These are phyloP conservation scores for Macadamia tetraphylla DNA, from an alignment of 164 flowering plant genomes.

Conservation along the genomic window DNA sequence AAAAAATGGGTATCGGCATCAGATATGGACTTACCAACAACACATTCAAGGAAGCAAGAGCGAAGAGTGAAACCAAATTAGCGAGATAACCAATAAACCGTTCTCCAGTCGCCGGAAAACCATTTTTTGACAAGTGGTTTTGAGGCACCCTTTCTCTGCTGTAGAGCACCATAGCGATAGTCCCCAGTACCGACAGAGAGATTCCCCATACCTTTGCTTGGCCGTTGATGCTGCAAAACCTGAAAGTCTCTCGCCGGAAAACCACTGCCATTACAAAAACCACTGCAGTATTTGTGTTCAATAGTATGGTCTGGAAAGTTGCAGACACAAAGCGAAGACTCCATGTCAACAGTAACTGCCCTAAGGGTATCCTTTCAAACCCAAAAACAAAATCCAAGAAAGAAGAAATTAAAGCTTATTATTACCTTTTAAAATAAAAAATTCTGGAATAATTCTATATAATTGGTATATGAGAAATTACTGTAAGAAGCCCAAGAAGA, in stretches of 20 bases:
- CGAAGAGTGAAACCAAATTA: not conserved
- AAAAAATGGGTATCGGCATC: too few relatives aligned
- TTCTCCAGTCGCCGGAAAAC: not conserved
- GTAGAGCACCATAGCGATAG: constrained; percentile 4
- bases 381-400: not conserved
- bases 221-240: constrained; percentile 2
- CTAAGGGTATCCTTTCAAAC: constrained; percentile 7
- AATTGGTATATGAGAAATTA: not conserved
- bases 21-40: constrained; percentile 6
- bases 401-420: not conserved
- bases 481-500: constrained; percentile 10
- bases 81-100: not conserved
- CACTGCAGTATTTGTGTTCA: not conserved
- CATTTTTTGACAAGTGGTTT: not conserved
- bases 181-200: not conserved
- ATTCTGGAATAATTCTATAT: too few relatives aligned
- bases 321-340: constrained; percentile 6
- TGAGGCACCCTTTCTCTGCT: constrained; percentile 4
- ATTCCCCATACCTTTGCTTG: constrained; percentile 15
- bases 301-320: not conserved
- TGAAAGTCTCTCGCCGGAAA: constrained; percentile 7
- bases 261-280: constrained; percentile 6
- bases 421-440: too few relatives aligned
- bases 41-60: not conserved
- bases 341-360: constrained; percentile 7